Base-by-base conservation (phyloP, 306 rosid genomes). In the Erythrophleum fordii region DNA sequence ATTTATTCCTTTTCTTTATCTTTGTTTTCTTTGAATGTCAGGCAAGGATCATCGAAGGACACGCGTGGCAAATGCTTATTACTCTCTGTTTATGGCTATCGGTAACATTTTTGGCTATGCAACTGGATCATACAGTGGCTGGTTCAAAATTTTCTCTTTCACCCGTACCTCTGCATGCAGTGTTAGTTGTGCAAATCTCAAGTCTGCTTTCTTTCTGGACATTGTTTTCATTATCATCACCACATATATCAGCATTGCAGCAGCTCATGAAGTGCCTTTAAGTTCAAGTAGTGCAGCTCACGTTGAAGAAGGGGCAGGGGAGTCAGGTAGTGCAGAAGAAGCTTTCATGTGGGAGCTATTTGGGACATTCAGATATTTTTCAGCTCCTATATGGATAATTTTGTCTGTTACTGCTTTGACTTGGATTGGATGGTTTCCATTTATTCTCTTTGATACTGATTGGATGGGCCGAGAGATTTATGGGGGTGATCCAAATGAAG, bases 401-500 rank as follows among this genome's bases (percentile, higher is more conserved):
- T 85, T 95, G 48, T 80, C 90, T 75, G 97, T 93, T 83, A 89
- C 87, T 78, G 93, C 97, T 80, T 85, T 93, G 65, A 95, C 94
- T 61, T 93, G 99, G 99, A 78, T 91, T 76, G 99, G 92, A 8
- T 95, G 99, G 98, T 95, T 95, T 84, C 99, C 99, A 55, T 93
- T 95, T 87, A 86, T 86, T 83, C 94, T 93, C 45, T 95, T 87
- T 64, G 97, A 95, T 86, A 95, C 99, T 77, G 99, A 93, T 82
- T 95, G 99, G 99, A 91, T 95, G 97, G 98, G 99, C 76, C 88
- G 99, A 83, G 99, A 95, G 89, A 93, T 95, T 80, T 95, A 95
- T 79, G 98, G 97, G 22, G 99, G 99, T 73, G 83, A 90, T 84
- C 98, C 99, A 80, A 93, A 95, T 77, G 87, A 78, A 59, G 97